Percentiles rank a stretch among this genome's conserved stretches.
Evolutionary conservation across 2,329 filamentous ascomycete genomes (phyloP).

Genomic region (Ambrosiella beaveri): DNA sequence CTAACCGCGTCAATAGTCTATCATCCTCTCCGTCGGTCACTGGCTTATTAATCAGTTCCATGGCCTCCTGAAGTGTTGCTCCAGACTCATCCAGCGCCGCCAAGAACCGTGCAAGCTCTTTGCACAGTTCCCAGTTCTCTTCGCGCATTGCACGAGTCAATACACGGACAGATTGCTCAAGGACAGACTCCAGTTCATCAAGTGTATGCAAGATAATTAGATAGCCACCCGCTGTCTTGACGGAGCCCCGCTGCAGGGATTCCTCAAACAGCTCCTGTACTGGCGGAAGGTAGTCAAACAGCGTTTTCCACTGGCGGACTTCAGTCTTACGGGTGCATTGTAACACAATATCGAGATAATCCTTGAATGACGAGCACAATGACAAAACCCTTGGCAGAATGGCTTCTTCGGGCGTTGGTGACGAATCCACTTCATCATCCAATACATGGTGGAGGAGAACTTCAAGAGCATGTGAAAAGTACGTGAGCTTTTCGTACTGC

Average conservation of each 20-base stretch:
- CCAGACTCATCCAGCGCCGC: slow-evolving; percentile 82
- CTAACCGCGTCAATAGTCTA: slow-evolving; percentile 11
- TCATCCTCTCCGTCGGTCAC: slow-evolving; percentile 18
- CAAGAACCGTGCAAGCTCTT: slow-evolving; percentile 84
- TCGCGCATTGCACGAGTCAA: slow-evolving; percentile 66
- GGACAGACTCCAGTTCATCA: slow-evolving; percentile 49
- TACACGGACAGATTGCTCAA: slow-evolving; percentile 64
- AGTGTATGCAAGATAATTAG: slow-evolving; percentile 83
- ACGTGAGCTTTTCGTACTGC: slow-evolving; percentile 72
- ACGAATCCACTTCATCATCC: slow-evolving; percentile 77
- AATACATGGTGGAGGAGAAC: slow-evolving; percentile 82
- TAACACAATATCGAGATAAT: slow-evolving; percentile 87
- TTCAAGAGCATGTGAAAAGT: slow-evolving; percentile 86
- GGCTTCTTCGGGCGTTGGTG: slow-evolving; percentile 44
- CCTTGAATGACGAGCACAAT: slow-evolving; percentile 53
- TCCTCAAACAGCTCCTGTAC: slow-evolving; percentile 88
- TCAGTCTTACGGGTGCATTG: slow-evolving; percentile 97
- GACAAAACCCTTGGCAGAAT: slow-evolving; percentile 47
- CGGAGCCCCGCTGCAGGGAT: slow-evolving; percentile 61
- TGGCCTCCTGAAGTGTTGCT: slow-evolving; percentile 54
- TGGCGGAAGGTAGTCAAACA: slow-evolving; percentile 81
- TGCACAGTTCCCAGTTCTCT: slow-evolving; percentile 88
- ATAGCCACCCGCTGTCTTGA: slow-evolving; percentile 94
- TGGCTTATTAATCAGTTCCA: slow-evolving; percentile 40
- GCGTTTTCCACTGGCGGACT: slow-evolving; percentile 79